These are phyloP conservation scores for Cadophora gregata DNA, from an alignment of 2,329 filamentous ascomycete genomes.

Conservation along the genomic window DNA sequence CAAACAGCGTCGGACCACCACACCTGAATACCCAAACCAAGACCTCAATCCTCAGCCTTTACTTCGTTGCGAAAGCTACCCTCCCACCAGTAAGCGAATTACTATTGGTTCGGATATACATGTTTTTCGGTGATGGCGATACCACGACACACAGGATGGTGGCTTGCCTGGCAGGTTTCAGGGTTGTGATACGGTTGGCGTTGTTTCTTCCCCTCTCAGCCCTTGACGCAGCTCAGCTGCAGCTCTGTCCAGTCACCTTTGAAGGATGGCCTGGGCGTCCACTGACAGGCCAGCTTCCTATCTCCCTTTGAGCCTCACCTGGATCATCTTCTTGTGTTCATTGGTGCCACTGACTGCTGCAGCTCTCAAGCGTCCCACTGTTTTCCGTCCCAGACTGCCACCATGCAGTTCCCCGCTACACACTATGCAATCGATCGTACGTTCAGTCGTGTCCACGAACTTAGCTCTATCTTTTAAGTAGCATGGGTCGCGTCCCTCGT, in stretches of 20 bases:
- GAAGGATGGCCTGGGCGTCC: conserved; percentile 1
- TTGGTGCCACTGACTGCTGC: conserved; percentile 10
- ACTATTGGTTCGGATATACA: neutral
- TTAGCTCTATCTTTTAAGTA: neutral
- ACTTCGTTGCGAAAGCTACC: neutral
- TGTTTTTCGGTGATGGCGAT: neutral
- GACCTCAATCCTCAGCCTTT: neutral
- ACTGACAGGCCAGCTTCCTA: conserved; percentile 5
- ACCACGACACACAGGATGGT: neutral
- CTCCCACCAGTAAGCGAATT: neutral
- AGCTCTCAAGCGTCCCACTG: conserved; percentile 5
- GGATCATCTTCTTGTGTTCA: neutral
- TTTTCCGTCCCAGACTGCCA: conserved; percentile 2
- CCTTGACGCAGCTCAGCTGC: conserved; percentile 15
- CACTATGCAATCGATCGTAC: conserved; percentile 3
- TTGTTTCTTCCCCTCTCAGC: conserved; percentile 15
- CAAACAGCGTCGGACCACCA: conserved; percentile 1
- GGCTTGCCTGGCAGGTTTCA: conserved; percentile 12
- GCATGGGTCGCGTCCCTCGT: neutral
- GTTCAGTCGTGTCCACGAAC: conserved; percentile 13
- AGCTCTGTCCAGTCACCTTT: conserved; percentile 7
- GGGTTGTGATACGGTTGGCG: conserved; percentile 3
- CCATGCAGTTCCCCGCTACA: conserved; percentile 9
- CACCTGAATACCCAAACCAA: neutral
- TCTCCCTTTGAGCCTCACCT: neutral